These are phyloP conservation scores for Apiospora phragmitis DNA, from an alignment of 2,329 filamentous ascomycete species.

Conservation along the genomic window DNA sequence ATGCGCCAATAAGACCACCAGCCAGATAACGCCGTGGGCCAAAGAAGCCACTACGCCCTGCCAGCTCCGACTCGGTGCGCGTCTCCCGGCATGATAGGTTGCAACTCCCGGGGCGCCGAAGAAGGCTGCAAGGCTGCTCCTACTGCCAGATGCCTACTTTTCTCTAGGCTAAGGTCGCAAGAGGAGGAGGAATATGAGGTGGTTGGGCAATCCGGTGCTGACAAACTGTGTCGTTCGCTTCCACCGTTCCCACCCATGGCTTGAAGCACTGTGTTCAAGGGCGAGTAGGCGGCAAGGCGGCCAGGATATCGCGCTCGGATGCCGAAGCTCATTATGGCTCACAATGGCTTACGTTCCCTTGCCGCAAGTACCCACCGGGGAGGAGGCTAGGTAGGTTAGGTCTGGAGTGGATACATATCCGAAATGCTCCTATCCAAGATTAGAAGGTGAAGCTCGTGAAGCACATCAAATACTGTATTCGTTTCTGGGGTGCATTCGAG, in stretches of 20 bases:
- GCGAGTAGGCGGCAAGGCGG: background rate
- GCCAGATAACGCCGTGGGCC: background rate
- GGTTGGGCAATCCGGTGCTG: background rate
- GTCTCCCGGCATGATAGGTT: background rate
- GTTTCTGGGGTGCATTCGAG: background rate
- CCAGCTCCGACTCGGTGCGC: conserved; percentile 1
- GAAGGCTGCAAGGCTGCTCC: background rate
- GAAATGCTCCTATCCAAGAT: background rate
- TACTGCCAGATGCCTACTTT: background rate
- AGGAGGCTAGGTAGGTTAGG: background rate
- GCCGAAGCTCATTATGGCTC: background rate
- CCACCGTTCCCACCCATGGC: background rate
- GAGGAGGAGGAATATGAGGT: background rate
- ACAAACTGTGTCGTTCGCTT: background rate
- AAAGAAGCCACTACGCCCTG: background rate
- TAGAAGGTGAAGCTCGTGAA: background rate
- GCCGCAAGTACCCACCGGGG: background rate
- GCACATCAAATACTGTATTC: background rate
- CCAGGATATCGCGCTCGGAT: background rate
- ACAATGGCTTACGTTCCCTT: background rate
- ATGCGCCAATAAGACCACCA: background rate
- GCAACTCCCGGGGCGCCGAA: background rate
- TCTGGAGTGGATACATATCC: background rate
- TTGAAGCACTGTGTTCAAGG: background rate
- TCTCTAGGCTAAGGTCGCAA: background rate